Base-by-base conservation (phyloP, 371 early-diverging fungal genomes). In the Nematocida parisii region DNA sequence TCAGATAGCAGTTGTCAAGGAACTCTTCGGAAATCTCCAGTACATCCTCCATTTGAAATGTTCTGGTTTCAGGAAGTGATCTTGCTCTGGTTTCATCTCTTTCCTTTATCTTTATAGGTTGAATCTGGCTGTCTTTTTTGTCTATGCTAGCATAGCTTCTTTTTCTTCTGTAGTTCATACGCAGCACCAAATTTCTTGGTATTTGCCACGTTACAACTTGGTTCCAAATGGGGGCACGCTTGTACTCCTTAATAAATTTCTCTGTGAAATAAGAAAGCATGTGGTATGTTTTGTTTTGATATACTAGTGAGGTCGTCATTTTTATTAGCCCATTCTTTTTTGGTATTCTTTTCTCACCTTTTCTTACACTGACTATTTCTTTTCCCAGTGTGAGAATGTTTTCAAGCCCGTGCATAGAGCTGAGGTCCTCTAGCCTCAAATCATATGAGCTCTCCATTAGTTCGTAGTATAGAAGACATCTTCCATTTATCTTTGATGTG, bases 381-480 rank as follows among this genome's bases (percentile, higher is more conserved):
- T 52, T 64, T 9, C 66, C 54, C 22, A 39, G 42, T 40, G 62
- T 73, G 22, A 45, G 39, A 22, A 73, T 73, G 70, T 61, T 67
- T 7, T 22, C 33, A 9, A 73, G 73, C 55, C 52, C 24, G 46
- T 72, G 55, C 52, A 58, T 56, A 7, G 33, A n/a, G 24, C 82
- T 77, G 24, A 44, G 66, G 50, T 83, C 84, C 54, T 84, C 83
- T 5, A 82, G 52, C 7, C 82, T 64, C 20, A 62, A 70, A 33
- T 86, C 84, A 58, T 66, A 75, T 44, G 84, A 72, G 58, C 83
- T 83, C 44, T 75, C 58, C 2, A 27, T 27, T n/a, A 87, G 84
- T 66, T 87, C 83, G 33, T 85, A 77, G 75, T 88, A 88, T 5
- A 88, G 20, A 39, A 88, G 75, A 82, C 84, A 88, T 46, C 85